Base-by-base conservation (phyloP, 495 filamentous ascomycete genomes). In the Hypoxylon crocopeplum region DNA sequence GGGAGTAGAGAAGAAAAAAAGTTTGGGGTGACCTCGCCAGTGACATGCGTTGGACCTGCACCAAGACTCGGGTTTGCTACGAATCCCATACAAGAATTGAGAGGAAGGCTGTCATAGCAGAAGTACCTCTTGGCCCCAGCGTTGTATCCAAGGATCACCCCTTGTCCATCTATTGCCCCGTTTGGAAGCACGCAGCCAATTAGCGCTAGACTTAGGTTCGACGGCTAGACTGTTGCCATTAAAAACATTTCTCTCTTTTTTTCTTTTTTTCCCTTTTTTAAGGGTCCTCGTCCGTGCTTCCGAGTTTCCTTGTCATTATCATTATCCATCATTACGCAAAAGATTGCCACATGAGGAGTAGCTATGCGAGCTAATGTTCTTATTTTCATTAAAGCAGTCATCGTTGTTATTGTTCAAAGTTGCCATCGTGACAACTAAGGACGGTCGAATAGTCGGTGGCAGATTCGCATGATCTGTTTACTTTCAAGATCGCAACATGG, bases 281-380 rank as follows among this genome's bases (percentile, higher is more conserved):
- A 34, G 62, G 56, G 54, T 58, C 49, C 22, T 65, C 22, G 45
- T 41, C 56, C 44, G 40, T 50, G 48, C 47, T 51, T 56, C 56
- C 48, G 44, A 32, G 21, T 30, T 54, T 21, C 15, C 34, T 48
- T 48, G 17, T 17, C 21, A 41, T 54, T 32, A 37, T 44, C 24
- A 25, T 30, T 59, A 50, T 50, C 37, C 50, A 62, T 59, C 19
- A 64, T 59, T 64, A 64, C 54, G 60, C 54, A 64, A 64, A 39
- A 21, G 42, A 38, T 64, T 47, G 48, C 54, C 54, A 64, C 54
- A 20, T 48, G 19, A 48, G 8, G 39, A 46, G 15, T 46, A 62
- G 46, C n/a, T n/a, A n/a, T n/a, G n/a, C n/a, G n/a, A n/a, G n/a
- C n/a, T n/a, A n/a, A n/a, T n/a, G n/a, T 10, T 45, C 1, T 32